Conservation (phyloP, 805 yeast species). For the Wickerhamiella spandovensis region DNA sequence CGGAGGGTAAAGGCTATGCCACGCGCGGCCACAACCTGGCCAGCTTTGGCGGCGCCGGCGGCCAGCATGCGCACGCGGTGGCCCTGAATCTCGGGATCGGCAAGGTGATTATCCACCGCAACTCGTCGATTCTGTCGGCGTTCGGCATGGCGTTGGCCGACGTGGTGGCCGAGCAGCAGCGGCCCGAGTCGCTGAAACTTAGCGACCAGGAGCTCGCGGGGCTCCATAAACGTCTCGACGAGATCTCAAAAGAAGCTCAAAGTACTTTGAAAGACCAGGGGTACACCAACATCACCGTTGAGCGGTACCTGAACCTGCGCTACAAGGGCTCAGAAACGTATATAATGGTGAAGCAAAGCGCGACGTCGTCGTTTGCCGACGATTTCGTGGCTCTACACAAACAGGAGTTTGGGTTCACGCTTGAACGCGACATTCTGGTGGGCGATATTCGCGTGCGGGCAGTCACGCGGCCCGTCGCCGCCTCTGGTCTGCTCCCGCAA, state of each 20-base stretch:
- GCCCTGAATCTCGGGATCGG: conserved; percentile 59
- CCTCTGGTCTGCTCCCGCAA: conserved; percentile 3
- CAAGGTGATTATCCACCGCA: conserved; percentile 60
- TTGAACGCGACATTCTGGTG: conserved; percentile 45
- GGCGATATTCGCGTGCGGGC: conserved; percentile 68
- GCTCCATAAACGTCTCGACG: conserved; percentile 34
- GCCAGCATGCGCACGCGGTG: conserved; percentile 73
- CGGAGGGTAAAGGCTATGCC: conserved; percentile 72
- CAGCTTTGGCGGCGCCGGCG: conserved; percentile 89
- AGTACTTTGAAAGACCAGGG: conserved; percentile 40
- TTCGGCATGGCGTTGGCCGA: conserved; percentile 83
- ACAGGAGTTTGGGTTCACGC: conserved; percentile 61
- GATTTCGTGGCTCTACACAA: conserved; percentile 44
- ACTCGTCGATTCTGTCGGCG: conserved; percentile 74
- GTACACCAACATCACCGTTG: conserved; percentile 35
- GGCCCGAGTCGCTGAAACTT: conserved; percentile 45
- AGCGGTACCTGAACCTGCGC: conserved; percentile 61
- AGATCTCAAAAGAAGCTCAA: conserved; percentile 32
- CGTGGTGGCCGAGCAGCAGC: conserved; percentile 67
- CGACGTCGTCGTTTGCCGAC: conserved; percentile 16
- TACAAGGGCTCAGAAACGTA: conserved; percentile 86
- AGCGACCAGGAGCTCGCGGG: conserved; percentile 20
- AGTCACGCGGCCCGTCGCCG: conserved; percentile 10
- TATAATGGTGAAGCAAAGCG: conserved; percentile 39
- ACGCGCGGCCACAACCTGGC: conserved; percentile 57